Evolutionary conservation across 2,329 filamentous ascomycete species (phyloP).

Genomic region (Cladosporium oxysporum): DNA sequence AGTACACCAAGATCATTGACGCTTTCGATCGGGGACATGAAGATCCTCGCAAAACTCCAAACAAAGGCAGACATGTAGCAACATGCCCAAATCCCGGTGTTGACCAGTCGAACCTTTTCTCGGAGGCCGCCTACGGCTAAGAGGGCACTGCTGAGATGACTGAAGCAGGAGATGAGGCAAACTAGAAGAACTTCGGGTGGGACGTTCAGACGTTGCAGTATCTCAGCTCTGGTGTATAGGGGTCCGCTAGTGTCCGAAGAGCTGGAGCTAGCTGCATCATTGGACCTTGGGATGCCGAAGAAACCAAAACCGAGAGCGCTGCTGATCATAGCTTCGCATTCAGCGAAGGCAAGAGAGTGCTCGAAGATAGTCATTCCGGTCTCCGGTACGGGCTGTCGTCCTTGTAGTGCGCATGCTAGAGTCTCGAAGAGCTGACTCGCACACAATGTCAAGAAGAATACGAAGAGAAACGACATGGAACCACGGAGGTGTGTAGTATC

Average conservation of each 20-base stretch:
- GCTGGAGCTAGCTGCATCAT: conserved; percentile 36
- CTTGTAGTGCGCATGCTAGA: conserved; percentile 82
- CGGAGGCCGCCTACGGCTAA: conserved; percentile 81
- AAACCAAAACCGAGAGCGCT: conserved; percentile 76
- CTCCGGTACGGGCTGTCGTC: conserved; percentile 75
- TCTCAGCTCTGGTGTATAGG: conserved; percentile 42
- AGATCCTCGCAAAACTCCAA: conserved; percentile 64
- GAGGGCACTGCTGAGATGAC: conserved; percentile 80
- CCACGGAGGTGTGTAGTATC: conserved; percentile 62
- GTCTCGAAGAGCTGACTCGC: conserved; percentile 87
- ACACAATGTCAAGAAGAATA: conserved; percentile 68
- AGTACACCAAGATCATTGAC: conserved; percentile 70
- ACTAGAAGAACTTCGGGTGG: conserved; percentile 86
- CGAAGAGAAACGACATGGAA: conserved; percentile 76
- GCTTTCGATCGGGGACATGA: conserved; percentile 52
- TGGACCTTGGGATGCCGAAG: conserved; percentile 56
- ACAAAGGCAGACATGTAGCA: conserved; percentile 86
- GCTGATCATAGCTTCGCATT: conserved; percentile 85
- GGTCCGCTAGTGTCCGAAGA: conserved; percentile 23
- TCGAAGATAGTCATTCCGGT: conserved; percentile 97
- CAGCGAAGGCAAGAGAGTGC: conserved; percentile 91
- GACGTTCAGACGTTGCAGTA: conserved; percentile 80
- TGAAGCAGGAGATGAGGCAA: conserved; percentile 83
- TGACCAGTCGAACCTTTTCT: conserved; percentile 75
- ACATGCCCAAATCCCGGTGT: conserved; percentile 85